Conservation (phyloP, 129 eudicot genomes). For the Saussurea involucrata region DNA sequence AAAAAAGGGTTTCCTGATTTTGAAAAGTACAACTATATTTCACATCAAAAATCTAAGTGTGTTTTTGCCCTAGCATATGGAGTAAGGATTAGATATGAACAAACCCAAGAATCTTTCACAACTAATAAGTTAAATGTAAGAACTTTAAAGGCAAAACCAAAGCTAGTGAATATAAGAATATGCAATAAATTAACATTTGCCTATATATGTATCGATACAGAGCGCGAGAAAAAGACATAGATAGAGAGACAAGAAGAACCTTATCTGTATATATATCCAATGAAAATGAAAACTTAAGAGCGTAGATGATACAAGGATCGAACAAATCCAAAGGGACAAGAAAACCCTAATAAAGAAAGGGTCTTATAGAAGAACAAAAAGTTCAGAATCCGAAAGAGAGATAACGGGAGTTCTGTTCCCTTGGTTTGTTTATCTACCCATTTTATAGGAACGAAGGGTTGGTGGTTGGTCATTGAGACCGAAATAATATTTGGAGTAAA, state of each 20-base stretch:
- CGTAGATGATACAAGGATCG: slow-evolving; percentile 7
- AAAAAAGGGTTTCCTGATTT: background rate
- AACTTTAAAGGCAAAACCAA: slow-evolving; percentile 8
- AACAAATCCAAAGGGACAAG: background rate
- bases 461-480: too few species aligned
- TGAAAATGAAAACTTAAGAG: slow-evolving; percentile 10
- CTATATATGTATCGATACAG: background rate
- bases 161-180: background rate
- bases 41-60: slow-evolving; percentile 8
- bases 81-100: background rate
- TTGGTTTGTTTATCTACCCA: slow-evolving; percentile 6
- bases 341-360: slow-evolving; percentile 26
- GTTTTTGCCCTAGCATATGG: background rate
- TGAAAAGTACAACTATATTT: background rate
- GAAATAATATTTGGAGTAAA: too few species aligned
- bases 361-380: background rate
- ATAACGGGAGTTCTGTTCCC: slow-evolving; percentile 4
- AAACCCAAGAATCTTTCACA: background rate
- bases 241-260: slow-evolving; percentile 10
- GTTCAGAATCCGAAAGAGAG: background rate
- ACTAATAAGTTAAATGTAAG: background rate
- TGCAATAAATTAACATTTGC: slow-evolving; percentile 2
- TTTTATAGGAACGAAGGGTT: slow-evolving; percentile 9
- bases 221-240: background rate
- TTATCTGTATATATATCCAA: slow-evolving; percentile 12